A percentile compares a stretch with the other conserved stretches of the same genome.
These are phyloP conservation scores for Talaromyces proteolyticus DNA, from an alignment of 495 filamentous ascomycete genomes.

Conservation along the genomic window DNA sequence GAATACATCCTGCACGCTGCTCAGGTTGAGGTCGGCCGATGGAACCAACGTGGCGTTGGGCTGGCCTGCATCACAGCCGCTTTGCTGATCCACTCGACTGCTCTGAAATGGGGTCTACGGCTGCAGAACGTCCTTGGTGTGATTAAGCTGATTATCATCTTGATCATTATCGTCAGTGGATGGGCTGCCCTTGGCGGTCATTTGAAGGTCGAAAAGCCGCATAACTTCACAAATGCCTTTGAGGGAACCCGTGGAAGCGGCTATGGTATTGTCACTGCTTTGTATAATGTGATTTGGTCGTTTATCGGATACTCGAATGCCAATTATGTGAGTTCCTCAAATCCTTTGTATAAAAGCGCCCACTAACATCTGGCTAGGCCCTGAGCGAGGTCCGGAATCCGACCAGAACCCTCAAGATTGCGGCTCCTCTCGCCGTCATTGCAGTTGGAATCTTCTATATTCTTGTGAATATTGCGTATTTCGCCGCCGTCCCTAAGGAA, in stretches of 20 bases:
- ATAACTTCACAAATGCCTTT: slow-evolving; percentile 64
- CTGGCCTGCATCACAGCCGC: slow-evolving; percentile 60
- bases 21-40: slow-evolving; percentile 53
- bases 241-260: slow-evolving; percentile 50
- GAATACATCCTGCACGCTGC: slow-evolving; percentile 62
- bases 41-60: slow-evolving; percentile 62
- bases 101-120: slow-evolving; percentile 63
- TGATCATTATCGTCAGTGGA: slow-evolving; percentile 60
- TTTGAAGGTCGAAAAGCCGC: slow-evolving; percentile 38
- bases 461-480: slow-evolving; percentile 67
- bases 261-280: slow-evolving; percentile 56
- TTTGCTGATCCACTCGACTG: slow-evolving; percentile 52
- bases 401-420: slow-evolving; percentile 54
- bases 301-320: slow-evolving; percentile 64
- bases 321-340: slow-evolving; percentile 32
- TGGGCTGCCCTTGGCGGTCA: slow-evolving; percentile 55
- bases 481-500: slow-evolving; percentile 58
- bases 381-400: slow-evolving; percentile 60
- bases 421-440: slow-evolving; percentile 55
- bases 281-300: slow-evolving; percentile 63
- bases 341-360: not conserved
- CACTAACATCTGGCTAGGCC: slow-evolving; percentile 30
- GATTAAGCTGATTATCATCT: slow-evolving; percentile 61
- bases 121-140: slow-evolving; percentile 60
- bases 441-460: slow-evolving; percentile 61